These are phyloP conservation scores for Pichia sp. DNA, from an alignment of 1,139 yeast species.

Conservation along the genomic window DNA sequence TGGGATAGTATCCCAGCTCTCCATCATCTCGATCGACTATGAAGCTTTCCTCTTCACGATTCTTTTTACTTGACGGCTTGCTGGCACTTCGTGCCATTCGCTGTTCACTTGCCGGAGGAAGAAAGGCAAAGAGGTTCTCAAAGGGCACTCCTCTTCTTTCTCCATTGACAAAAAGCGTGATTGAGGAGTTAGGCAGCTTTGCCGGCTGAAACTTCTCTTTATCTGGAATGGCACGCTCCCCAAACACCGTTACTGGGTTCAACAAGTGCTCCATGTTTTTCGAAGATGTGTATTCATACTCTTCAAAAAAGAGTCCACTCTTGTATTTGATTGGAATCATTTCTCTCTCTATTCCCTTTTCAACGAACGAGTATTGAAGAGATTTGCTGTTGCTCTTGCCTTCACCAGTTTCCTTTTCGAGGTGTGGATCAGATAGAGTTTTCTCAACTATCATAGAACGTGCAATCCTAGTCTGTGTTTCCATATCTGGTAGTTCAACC, in stretches of 20 bases:
- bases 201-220: constrained; percentile 38
- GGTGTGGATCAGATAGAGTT: constrained; percentile 29
- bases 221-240: constrained; percentile 54
- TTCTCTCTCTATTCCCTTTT: constrained; percentile 55
- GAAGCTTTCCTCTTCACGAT: constrained; percentile 17
- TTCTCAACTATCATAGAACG: constrained; percentile 31
- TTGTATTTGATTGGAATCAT: constrained; percentile 85
- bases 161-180: constrained; percentile 78
- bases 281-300: constrained; percentile 75
- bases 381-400: background rate
- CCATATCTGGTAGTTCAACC: constrained; percentile 58
- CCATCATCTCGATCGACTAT: constrained; percentile 59
- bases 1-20: constrained; percentile 84
- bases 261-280: constrained; percentile 71
- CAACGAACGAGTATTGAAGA: constrained; percentile 7
- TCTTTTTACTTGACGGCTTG: constrained; percentile 36
- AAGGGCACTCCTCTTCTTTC: constrained; percentile 59
- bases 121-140: constrained; percentile 64
- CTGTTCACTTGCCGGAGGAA: constrained; percentile 65
- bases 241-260: constrained; percentile 68
- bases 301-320: constrained; percentile 75
- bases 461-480: constrained; percentile 41
- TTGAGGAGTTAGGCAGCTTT: constrained; percentile 50
- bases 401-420: background rate
- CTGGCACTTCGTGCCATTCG: constrained; percentile 9